Evolutionary conservation across 306 rosid genomes (phyloP).

Genomic region (Vicia villosa): DNA sequence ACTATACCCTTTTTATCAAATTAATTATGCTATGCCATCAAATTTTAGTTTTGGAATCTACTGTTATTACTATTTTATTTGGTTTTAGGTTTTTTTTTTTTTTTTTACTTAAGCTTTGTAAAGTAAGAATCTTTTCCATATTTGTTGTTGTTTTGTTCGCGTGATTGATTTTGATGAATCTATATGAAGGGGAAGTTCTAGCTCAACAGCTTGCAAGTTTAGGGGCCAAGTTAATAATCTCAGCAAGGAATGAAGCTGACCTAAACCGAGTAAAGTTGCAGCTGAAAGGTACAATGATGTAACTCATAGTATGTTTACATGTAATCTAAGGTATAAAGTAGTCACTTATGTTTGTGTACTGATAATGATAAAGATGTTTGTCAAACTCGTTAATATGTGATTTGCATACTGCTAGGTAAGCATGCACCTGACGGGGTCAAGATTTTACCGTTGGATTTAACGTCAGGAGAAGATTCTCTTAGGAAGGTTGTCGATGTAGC

Average conservation of each 20-base stretch:
- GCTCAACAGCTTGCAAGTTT: slow-evolving; percentile 84
- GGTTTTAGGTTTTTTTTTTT: slow-evolving; percentile 2
- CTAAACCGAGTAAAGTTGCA: slow-evolving; percentile 70
- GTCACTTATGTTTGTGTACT: too few species aligned
- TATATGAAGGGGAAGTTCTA: slow-evolving; percentile 72
- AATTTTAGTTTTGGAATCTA: neutral
- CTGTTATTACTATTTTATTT: slow-evolving; percentile 15
- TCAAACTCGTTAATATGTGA: slow-evolving; percentile 17
- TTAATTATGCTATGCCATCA: slow-evolving; percentile 14
- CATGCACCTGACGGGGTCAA: slow-evolving; percentile 73
- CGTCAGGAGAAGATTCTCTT: slow-evolving; percentile 81
- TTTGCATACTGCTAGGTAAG: slow-evolving; percentile 60
- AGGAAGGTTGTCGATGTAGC: slow-evolving; percentile 70
- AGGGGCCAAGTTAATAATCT: slow-evolving; percentile 89
- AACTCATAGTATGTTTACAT: slow-evolving; percentile 18
- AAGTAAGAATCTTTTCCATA: slow-evolving; percentile 14
- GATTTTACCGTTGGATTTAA: slow-evolving; percentile 77
- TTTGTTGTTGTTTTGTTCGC: slow-evolving; percentile 23
- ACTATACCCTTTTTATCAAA: neutral
- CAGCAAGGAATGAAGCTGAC: slow-evolving; percentile 88
- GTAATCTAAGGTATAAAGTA: neutral
- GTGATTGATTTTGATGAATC: slow-evolving; percentile 24
- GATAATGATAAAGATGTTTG: slow-evolving; percentile 3
- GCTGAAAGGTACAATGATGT: slow-evolving; percentile 61
- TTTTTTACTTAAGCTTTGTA: neutral